phyloP scores from a whole-genome alignment of 108 stramenopile species.

The Seminavis robusta region DNA sequence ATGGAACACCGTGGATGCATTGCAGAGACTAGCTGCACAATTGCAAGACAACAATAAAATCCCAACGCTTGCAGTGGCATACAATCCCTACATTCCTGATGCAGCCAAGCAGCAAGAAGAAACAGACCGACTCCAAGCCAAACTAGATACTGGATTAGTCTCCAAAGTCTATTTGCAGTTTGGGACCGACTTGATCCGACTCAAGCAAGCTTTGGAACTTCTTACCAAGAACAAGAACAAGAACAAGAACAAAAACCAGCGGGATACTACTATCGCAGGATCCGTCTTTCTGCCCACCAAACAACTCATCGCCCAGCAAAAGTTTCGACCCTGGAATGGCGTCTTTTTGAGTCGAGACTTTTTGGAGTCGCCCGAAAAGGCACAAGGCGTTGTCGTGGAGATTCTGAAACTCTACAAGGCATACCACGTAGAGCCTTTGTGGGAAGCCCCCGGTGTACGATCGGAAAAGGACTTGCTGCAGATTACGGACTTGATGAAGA shows the following conservation, averaged over 20 bases:
- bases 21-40: neutral
- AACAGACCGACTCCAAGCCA: constrained; percentile 16
- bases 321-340: constrained; percentile 56
- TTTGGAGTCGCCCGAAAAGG: constrained; percentile 16
- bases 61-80: constrained; percentile 34
- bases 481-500: constrained; percentile 14
- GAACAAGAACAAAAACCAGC: neutral
- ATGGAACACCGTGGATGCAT: constrained; percentile 17
- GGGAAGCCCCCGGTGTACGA: constrained; percentile 56
- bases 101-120: constrained; percentile 19
- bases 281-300: constrained; percentile 41
- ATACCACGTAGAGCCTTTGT: constrained; percentile 25
- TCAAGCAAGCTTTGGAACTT: constrained; percentile 15
- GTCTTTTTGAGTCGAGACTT: constrained; percentile 39
- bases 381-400: constrained; percentile 21
- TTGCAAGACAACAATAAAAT: neutral
- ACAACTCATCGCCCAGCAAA: constrained; percentile 47
- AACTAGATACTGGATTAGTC: constrained; percentile 20
- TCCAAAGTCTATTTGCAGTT: constrained; percentile 42
- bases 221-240: neutral
- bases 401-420: constrained; percentile 30
- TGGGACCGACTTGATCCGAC: constrained; percentile 22
- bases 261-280: constrained; percentile 21
- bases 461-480: constrained; percentile 32
- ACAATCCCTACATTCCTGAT: constrained; percentile 38